Conservation (phyloP, 371 early-diverging fungal species). For the Sporodiniella umbellata region DNA sequence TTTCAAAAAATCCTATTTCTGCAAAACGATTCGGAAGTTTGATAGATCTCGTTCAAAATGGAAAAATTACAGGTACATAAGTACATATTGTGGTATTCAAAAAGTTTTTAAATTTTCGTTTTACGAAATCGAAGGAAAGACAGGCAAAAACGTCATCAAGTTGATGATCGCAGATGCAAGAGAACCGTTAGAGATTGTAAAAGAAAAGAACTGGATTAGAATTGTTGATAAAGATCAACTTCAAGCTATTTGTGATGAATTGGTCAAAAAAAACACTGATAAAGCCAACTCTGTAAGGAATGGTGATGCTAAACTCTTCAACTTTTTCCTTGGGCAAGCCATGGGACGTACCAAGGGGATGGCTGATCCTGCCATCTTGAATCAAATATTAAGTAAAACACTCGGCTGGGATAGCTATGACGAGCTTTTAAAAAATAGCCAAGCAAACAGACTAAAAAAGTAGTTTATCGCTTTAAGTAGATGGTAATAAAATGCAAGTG, state of each 20-base stretch:
- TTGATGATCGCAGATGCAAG: slow-evolving; percentile 59
- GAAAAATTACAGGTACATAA: slow-evolving; percentile 57
- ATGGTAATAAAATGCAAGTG: no score
- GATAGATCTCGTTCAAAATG: slow-evolving; percentile 59
- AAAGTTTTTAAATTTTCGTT: background rate
- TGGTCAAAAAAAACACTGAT: slow-evolving; percentile 54
- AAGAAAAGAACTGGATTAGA: slow-evolving; percentile 68
- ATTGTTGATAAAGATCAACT: slow-evolving; percentile 51
- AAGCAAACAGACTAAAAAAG: no score
- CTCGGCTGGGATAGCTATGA: slow-evolving; percentile 34
- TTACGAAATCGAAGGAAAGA: slow-evolving; percentile 44
- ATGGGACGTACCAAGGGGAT: slow-evolving; percentile 72
- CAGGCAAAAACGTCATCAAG: slow-evolving; percentile 65
- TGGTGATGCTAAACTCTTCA: slow-evolving; percentile 58
- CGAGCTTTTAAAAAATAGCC: slow-evolving; percentile 13
- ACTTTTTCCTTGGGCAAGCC: slow-evolving; percentile 73
- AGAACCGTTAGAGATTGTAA: slow-evolving; percentile 56
- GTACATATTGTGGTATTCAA: no score
- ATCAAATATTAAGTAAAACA: slow-evolving; percentile 47
- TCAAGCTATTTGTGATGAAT: slow-evolving; percentile 41
- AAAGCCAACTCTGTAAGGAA: slow-evolving; percentile 52
- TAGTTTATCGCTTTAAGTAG: no score
- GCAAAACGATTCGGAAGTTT: slow-evolving; percentile 60
- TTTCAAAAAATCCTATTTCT: slow-evolving; percentile 58
- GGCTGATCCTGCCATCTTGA: slow-evolving; percentile 65